Base-by-base conservation (phyloP, 306 rosid species). In the Senna tora region DNA sequence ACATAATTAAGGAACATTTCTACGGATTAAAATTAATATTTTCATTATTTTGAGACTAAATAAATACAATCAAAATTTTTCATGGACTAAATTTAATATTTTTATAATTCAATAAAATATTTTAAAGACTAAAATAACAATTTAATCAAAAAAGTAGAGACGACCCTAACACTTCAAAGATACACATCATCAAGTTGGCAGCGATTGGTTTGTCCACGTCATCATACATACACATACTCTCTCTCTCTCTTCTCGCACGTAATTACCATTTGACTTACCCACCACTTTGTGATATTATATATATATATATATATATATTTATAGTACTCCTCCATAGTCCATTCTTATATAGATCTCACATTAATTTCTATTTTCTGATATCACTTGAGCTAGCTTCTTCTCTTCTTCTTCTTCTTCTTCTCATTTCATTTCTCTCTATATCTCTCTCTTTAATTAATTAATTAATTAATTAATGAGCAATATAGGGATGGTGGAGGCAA, bases 401-500 rank as follows among this genome's bases (percentile, higher is more conserved):
- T n/a, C n/a, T n/a, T n/a, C n/a, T n/a, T n/a, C n/a, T 36, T 36
- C 39, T 36, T 36, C 39, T 36, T 36, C 5, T 36, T 36, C 3
- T 25, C 30, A 3, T 25, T 25, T 25, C 30, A 36, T 1, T 4
- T 36, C 39, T 36, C 3, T 36, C 5, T 4, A 15, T 9, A 21
- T 5, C 56, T 58, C 36, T 38, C 51, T 64, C 15, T 50, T 67
- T 30, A 3, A 20, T n/a, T n/a, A n/a, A n/a, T n/a, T n/a, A n/a
- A n/a, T n/a, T n/a, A n/a, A n/a, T n/a, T n/a, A n/a, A n/a, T n/a
- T n/a, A 39, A 92, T 85, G 90, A 88, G 91, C 69, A 90, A 81
- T 79, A 86, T 92, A 83, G 85, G 95, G 85, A 75, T 84, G 87
- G 98, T 92, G 28, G 98, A 92, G 82, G 86, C 95, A 45, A 87